Evolutionary conservation across 768 basidiomycete genomes (phyloP).

Genomic region (Collybiopsis confluens): DNA sequence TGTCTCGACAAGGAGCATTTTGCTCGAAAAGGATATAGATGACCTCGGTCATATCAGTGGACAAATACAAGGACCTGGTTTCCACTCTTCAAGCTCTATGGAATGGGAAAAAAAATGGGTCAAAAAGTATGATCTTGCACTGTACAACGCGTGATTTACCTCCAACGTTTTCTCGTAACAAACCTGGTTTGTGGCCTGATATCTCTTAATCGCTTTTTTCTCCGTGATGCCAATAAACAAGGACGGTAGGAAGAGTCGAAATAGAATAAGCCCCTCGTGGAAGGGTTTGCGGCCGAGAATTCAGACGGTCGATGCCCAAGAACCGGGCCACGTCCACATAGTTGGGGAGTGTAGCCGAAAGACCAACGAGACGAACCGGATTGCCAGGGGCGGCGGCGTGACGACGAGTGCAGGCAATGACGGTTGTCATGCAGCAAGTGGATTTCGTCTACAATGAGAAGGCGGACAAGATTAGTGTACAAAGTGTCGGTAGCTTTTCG

Average conservation of each 20-base stretch:
- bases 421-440: slow-evolving; percentile 96
- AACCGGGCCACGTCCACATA: slow-evolving; percentile 97
- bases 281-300: no score
- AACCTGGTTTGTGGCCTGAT: slow-evolving; percentile 97
- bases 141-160: neutral
- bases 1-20: no score
- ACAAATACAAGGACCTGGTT: slow-evolving; percentile 96
- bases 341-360: slow-evolving; percentile 97
- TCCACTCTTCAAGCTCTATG: slow-evolving; percentile 34
- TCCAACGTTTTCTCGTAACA: slow-evolving; percentile 99
- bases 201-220: slow-evolving; percentile 98
- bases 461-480: slow-evolving; percentile 93
- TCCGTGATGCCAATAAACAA: slow-evolving; percentile 96
- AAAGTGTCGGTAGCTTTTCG: slow-evolving; percentile 95
- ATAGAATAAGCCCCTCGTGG: slow-evolving; percentile 83
- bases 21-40: no score
- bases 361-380: slow-evolving; percentile 89
- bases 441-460: slow-evolving; percentile 98
- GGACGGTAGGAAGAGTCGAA: slow-evolving; percentile 94
- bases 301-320: slow-evolving; percentile 81
- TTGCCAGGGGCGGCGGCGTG: slow-evolving; percentile 77
- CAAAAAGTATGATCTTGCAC: no score
- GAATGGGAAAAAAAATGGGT: no score
- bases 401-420: slow-evolving; percentile 86
- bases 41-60: slow-evolving; percentile 91